Evolutionary conservation across 2,329 filamentous ascomycete genomes (phyloP).

Genomic region (Fusarium drepaniforme): DNA sequence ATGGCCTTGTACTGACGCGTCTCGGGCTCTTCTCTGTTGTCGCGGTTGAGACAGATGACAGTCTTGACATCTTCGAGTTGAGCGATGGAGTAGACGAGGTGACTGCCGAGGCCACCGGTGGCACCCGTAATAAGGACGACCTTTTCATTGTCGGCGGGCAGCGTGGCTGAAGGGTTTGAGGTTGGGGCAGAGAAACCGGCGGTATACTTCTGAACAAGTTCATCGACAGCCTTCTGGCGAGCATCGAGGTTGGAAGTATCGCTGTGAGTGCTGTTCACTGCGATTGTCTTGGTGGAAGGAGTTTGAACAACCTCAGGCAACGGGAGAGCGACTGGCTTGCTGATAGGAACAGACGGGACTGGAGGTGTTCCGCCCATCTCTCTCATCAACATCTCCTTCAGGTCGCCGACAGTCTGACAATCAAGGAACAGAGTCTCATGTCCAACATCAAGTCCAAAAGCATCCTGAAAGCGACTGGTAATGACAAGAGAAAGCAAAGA

Average conservation of each 20-base stretch:
- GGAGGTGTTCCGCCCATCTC: background rate
- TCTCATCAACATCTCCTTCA: conserved; percentile 15
- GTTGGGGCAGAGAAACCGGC: conserved; percentile 4
- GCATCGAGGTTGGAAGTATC: background rate
- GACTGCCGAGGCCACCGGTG: conserved; percentile 17
- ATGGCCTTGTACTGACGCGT: conserved; percentile 24
- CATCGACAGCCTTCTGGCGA: conserved; percentile 8
- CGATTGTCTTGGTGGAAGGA: background rate
- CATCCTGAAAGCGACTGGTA: conserved; percentile 65
- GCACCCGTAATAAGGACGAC: conserved; percentile 22
- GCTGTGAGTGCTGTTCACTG: background rate
- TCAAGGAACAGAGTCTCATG: conserved; percentile 35
- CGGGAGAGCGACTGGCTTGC: background rate
- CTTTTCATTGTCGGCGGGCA: background rate
- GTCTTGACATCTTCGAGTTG: conserved; percentile 22
- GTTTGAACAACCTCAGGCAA: background rate
- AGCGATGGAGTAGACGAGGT: conserved; percentile 25
- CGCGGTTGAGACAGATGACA: conserved; percentile 19
- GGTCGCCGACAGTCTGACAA: conserved; percentile 19
- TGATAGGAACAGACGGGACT: background rate
- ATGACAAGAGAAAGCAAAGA: conserved; percentile 72
- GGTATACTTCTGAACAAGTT: conserved; percentile 18
- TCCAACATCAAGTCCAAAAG: conserved; percentile 4
- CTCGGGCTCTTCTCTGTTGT: background rate
- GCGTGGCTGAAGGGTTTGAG: background rate